Conservation (phyloP, 352 stramenopile genomes). For the Pythium monospermum region DNA sequence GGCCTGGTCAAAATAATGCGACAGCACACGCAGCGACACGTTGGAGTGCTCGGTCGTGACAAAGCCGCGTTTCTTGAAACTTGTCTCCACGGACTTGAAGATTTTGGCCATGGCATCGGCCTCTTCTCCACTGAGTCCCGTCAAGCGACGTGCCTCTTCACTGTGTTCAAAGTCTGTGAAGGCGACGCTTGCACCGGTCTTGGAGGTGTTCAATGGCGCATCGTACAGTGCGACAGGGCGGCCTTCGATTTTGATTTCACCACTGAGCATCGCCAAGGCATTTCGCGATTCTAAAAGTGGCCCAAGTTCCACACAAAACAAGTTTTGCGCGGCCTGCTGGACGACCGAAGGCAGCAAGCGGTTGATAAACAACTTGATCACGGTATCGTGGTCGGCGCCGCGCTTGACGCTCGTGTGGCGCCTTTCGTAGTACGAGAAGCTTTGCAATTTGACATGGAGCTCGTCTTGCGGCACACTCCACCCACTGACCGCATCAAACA, state of each 20-base stretch:
- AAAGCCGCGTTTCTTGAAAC: slow-evolving; percentile 46
- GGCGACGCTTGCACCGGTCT: background rate
- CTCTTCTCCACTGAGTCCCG: slow-evolving; percentile 46
- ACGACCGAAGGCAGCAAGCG: slow-evolving; percentile 60
- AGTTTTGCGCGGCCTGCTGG: slow-evolving; percentile 42
- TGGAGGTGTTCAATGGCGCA: slow-evolving; percentile 28
- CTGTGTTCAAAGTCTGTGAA: slow-evolving; percentile 23
- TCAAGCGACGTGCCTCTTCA: slow-evolving; percentile 40
- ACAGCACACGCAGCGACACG: slow-evolving; percentile 58
- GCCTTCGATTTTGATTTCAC: slow-evolving; percentile 59
- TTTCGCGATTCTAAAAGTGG: slow-evolving; percentile 46
- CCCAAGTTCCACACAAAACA: slow-evolving; percentile 61
- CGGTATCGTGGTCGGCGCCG: slow-evolving; percentile 61
- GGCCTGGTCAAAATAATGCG: slow-evolving; percentile 65
- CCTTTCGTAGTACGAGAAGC: slow-evolving; percentile 70
- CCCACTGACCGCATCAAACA: slow-evolving; percentile 49
- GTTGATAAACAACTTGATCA: slow-evolving; percentile 83
- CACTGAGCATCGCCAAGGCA: slow-evolving; percentile 51
- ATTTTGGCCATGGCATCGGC: slow-evolving; percentile 37
- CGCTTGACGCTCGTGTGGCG: slow-evolving; percentile 48
- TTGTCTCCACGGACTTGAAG: slow-evolving; percentile 49
- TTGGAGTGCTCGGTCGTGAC: slow-evolving; percentile 37
- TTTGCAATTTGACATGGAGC: slow-evolving; percentile 61
- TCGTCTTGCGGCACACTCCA: slow-evolving; percentile 60
- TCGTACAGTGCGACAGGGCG: slow-evolving; percentile 58